Base-by-base conservation (phyloP, 345 rosid genomes). In the Salix purpurea region DNA sequence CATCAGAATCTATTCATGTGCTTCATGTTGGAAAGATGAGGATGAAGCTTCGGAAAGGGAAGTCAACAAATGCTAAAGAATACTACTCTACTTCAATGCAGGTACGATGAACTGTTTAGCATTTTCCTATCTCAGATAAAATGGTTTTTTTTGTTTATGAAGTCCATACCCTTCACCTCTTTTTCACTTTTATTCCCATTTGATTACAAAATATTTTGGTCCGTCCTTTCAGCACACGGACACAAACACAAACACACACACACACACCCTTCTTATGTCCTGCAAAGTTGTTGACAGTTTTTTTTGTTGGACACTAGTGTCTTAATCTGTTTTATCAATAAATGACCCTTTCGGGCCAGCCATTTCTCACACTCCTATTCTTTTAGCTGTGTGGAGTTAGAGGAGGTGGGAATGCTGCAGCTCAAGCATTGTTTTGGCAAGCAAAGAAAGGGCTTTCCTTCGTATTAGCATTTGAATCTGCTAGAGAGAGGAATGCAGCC, bases 381-480 rank as follows among this genome's bases (percentile, higher is more conserved):
- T 74, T 10, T 54, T 66, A 96, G 99, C 82, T 96, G 23, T 96
- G 99, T 70, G 98, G 99, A 78, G 98, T 94, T 61, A 86, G 99
- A 90, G 99, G 99, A 79, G 98, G 95, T 24, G 99, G 98, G 46
- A 96, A 94, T 78, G 99, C 98, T 0, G 99, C 98, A 12, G 89
- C 94, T 37, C 98, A 96, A 78, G 98, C 98, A 65, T 65, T 90
- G 85, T 96, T 89, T 87, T 96, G 98, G 99, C 96, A 89, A 75
- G 91, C 89, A 32, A 92, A 88, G 82, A 87, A 86, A 83, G 97
- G 91, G 2, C 70, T 82, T 64, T 91, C 95, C 48, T 90, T 91
- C 68, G 94, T 92, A 39, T 82, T 96, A 74, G 98, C 97, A 71
- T 93, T 96, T 36, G 99, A 96, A 78, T 91, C 94, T 0, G 91